phyloP scores from a whole-genome alignment of 2,329 filamentous ascomycete species.

The Cladosporium austrohemisphaericum region DNA sequence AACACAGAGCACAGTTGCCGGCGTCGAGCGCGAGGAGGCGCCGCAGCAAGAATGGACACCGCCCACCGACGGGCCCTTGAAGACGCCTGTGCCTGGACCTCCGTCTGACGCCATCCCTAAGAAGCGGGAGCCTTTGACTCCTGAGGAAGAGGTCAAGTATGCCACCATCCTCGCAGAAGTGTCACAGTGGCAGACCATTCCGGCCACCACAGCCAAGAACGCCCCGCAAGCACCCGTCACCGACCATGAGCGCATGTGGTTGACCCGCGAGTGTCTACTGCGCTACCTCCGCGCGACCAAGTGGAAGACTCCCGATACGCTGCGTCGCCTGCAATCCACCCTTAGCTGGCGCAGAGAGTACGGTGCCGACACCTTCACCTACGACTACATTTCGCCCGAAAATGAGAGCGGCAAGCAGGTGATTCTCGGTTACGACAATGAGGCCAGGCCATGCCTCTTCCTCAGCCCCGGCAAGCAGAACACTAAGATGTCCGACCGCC shows the following conservation, averaged over 20 bases:
- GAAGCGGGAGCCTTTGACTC: conserved; percentile 58
- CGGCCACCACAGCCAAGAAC: conserved; percentile 58
- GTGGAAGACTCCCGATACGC: conserved; percentile 73
- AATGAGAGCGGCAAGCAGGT: conserved; percentile 97
- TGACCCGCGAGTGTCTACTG: conserved; percentile 86
- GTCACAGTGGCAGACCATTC: conserved; percentile 67
- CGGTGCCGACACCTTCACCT: conserved; percentile 71
- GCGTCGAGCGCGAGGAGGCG: conserved; percentile 21
- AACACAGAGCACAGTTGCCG: conserved; percentile 21
- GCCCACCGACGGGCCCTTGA: conserved; percentile 29
- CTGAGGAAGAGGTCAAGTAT: conserved; percentile 81
- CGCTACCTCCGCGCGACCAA: conserved; percentile 92
- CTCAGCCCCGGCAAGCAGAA: conserved; percentile 88
- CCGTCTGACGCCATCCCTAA: conserved; percentile 54
- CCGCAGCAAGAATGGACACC: conserved; percentile 19
- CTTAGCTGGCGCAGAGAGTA: conserved; percentile 89
- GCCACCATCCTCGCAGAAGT: conserved; percentile 67
- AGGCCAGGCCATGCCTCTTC: conserved; percentile 84
- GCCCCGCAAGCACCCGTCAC: conserved; percentile 61
- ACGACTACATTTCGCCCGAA: conserved; percentile 86
- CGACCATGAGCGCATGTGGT: conserved; percentile 80
- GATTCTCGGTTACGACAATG: conserved; percentile 79
- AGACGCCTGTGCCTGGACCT: conserved; percentile 31
- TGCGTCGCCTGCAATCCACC: conserved; percentile 75
- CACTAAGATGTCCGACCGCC: conserved; percentile 77